A percentile compares a stretch with the other conserved stretches of the same genome.
These are phyloP conservation scores for Puccinia hordei DNA, from an alignment of 1,284 basidiomycete genomes.

Conservation along the genomic window DNA sequence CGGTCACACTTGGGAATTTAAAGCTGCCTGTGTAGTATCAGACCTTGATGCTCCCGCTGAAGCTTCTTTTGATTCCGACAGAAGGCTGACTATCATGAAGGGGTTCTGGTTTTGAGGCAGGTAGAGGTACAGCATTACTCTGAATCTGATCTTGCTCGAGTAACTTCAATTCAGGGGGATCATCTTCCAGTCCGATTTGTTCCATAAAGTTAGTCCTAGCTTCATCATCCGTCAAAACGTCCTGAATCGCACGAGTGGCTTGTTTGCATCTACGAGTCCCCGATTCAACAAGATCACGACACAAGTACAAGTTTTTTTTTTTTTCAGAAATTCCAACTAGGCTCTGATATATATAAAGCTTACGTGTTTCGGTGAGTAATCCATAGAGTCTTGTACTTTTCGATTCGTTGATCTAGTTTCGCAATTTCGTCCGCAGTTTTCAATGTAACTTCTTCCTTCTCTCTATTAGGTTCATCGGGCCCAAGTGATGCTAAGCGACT, in stretches of 20 bases:
- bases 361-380: conserved; percentile 19
- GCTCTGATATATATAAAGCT: not conserved
- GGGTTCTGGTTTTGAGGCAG: not conserved
- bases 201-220: conserved; percentile 22
- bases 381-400: conserved; percentile 38
- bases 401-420: conserved; percentile 17
- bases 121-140: not conserved
- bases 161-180: conserved; percentile 22
- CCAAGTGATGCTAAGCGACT: conserved; percentile 18
- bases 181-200: conserved; percentile 34
- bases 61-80: conserved; percentile 27
- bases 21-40: not conserved
- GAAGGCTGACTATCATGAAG: not conserved
- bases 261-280: conserved; percentile 34
- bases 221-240: conserved; percentile 13
- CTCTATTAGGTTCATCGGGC: not conserved
- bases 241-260: conserved; percentile 17
- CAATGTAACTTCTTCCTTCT: not conserved
- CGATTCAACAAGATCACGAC: not conserved
- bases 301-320: not conserved
- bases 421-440: conserved; percentile 22
- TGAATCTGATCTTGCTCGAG: conserved; percentile 20
- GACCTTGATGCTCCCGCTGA: conserved; percentile 23
- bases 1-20: not conserved
- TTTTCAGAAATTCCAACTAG: not conserved